Evolutionary conservation across 2,329 filamentous ascomycete species (phyloP).

Genomic region (Hymenotorrendiella dingleyae): DNA sequence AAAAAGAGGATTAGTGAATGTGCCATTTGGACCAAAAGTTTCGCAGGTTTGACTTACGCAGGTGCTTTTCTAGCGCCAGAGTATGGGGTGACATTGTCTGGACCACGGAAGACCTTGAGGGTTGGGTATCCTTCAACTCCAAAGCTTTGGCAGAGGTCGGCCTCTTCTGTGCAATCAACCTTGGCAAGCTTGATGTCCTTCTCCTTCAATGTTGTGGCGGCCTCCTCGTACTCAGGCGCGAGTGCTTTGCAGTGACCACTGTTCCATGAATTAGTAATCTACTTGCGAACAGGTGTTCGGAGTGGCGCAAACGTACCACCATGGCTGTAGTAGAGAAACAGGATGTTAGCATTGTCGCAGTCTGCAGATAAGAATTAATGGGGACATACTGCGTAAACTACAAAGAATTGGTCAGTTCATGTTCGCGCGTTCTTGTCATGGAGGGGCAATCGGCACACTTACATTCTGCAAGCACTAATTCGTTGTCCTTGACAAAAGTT

Average conservation of each 20-base stretch:
- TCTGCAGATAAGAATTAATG: conserved; percentile 11
- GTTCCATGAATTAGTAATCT: conserved; percentile 24
- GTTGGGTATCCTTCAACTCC: conserved; percentile 98
- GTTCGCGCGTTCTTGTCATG: too few relatives aligned
- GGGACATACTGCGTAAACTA: conserved; percentile 94
- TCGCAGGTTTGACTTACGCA: conserved; percentile 44
- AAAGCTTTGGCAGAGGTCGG: conserved; percentile 81
- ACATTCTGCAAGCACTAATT: conserved; percentile 93
- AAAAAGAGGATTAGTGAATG: conserved; percentile 9
- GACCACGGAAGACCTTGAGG: conserved; percentile 95
- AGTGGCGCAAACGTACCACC: conserved; percentile 28
- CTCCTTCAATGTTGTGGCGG: conserved; percentile 77
- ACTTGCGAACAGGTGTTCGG: conserved; percentile 16
- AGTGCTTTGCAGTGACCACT: conserved; percentile 95
- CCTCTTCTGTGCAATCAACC: conserved; percentile 92
- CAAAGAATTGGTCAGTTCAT: conserved; percentile 15
- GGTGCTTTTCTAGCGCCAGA: conserved; percentile 82
- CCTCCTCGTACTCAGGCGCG: conserved; percentile 84
- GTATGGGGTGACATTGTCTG: conserved; percentile 76
- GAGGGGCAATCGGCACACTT: too few relatives aligned
- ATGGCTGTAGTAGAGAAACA: conserved; percentile 26
- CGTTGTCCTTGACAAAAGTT: conserved; percentile 77
- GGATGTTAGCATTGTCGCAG: conserved; percentile 22
- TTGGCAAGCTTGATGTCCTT: conserved; percentile 82
- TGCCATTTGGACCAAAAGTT: not conserved